These are phyloP conservation scores for Mallotus nudiflorus DNA, from an alignment of 345 rosid genomes.

Conservation along the genomic window DNA sequence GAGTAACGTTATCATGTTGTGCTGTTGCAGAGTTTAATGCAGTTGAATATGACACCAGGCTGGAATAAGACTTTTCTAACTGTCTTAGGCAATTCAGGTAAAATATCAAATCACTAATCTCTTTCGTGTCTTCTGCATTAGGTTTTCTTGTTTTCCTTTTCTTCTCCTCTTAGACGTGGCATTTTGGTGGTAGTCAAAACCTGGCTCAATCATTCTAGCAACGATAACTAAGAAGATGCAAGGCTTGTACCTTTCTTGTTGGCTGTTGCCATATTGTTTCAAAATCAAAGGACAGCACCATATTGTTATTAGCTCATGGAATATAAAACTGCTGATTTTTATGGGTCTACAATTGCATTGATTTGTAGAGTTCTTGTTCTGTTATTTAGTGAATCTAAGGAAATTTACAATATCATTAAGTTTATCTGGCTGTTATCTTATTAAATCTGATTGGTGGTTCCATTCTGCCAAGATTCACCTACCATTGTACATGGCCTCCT, in stretches of 20 bases:
- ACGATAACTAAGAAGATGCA: no score
- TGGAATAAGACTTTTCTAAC: conserved; percentile 60
- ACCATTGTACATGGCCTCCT: not conserved
- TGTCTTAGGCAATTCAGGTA: conserved; percentile 83
- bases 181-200: not conserved
- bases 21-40: conserved; percentile 47
- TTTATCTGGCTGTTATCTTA: not conserved
- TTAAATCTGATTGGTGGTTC: not conserved
- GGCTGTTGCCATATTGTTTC: not conserved
- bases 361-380: not conserved
- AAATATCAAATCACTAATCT: not conserved
- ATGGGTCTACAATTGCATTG: not conserved
- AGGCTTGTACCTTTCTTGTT: not conserved
- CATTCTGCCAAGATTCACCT: not conserved
- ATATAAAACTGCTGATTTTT: not conserved
- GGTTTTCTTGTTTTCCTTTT: not conserved
- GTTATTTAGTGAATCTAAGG: not conserved
- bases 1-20: conserved; percentile 8
- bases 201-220: not conserved
- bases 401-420: not conserved
- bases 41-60: conserved; percentile 63
- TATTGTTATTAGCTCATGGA: not conserved
- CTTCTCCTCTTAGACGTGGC: not conserved
- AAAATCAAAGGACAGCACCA: not conserved
- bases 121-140: not conserved